Base-by-base conservation (phyloP, 176 grass and related monocot genomes). In the Bolboschoenus planiculmis region DNA sequence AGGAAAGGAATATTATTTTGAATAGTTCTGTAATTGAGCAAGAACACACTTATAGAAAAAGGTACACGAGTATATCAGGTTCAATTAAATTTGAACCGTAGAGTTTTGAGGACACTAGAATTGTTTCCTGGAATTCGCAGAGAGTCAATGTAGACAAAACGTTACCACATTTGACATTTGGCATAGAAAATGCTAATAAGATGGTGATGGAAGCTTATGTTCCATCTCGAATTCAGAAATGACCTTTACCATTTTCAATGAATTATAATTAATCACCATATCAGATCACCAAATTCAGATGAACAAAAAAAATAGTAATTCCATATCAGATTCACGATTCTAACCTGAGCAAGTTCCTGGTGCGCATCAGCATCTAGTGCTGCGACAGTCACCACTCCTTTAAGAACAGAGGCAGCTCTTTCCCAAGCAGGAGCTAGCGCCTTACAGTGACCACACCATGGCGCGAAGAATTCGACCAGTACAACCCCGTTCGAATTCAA, bases 361-460 rank as follows among this genome's bases (percentile, higher is more conserved):
- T 99, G 93, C 26, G 93, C 97, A 44, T 99, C 97, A 2, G 93
- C 90, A 40, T 99, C 97, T 23, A 99, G 91, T 8, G 97, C 97
- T 2, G 97, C 93, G 39, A 99, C 73, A 3, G 87, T 96, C 67
- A 87, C 91, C 35, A 99, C 93, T 47, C 97, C 97, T 89, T 96
- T 96, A 47, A 99, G 91, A 56, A 99, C 91, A 61, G 91, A 61
- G 35, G 97, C 97, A 21, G 97, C 89, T 78, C 88, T 95, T 85
- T 99, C 97, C 93, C 93, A 99, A 6, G 58, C 85, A 14, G 97
- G 97, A 60, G 91, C 83, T 56, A 99, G 97, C 65, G 94, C 93
- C 87, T 99, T 86, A 72, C 97, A 99, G 91, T 99, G 97, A 4
- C 97, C 97, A 60, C 97, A 99, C 97, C 93, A 99, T 43, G 97